Conservation (phyloP, 495 filamentous ascomycete species). For the Echria macrotheca region DNA sequence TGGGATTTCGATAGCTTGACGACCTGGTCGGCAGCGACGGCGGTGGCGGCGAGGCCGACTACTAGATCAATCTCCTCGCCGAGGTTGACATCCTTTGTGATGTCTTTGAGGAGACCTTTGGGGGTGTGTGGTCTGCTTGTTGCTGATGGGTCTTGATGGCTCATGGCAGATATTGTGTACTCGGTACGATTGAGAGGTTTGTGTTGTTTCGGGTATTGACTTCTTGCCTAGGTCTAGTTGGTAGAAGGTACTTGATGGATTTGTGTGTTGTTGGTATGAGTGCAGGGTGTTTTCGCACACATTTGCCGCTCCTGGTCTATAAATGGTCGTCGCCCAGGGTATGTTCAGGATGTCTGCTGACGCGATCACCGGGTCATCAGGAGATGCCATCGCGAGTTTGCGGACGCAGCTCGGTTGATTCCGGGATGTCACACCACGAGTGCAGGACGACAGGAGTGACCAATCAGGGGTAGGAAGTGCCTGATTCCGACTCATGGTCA, state of each 20-base stretch:
- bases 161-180: not conserved
- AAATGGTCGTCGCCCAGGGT: no score
- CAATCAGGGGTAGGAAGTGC: no score
- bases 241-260: no score
- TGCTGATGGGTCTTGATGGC: not conserved
- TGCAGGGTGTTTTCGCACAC: not conserved
- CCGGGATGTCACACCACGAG: no score
- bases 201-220: not conserved
- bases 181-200: not conserved
- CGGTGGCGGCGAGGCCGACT: slow-evolving; percentile 37
- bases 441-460: no score
- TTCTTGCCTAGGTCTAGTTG: no score
- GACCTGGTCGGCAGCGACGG: slow-evolving; percentile 31
- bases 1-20: slow-evolving; percentile 14
- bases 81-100: slow-evolving; percentile 15
- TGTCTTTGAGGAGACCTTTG: slow-evolving; percentile 4
- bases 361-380: not conserved
- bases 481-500: no score
- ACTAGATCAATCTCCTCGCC: slow-evolving; percentile 39
- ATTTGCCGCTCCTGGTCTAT: no score
- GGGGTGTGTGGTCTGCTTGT: no score
- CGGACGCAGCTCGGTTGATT: no score
- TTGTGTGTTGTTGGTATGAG: not conserved
- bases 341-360: not conserved
- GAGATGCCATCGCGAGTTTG: not conserved